phyloP scores from a whole-genome alignment of 345 rosid genomes.

The Eutrema heterophyllum region DNA sequence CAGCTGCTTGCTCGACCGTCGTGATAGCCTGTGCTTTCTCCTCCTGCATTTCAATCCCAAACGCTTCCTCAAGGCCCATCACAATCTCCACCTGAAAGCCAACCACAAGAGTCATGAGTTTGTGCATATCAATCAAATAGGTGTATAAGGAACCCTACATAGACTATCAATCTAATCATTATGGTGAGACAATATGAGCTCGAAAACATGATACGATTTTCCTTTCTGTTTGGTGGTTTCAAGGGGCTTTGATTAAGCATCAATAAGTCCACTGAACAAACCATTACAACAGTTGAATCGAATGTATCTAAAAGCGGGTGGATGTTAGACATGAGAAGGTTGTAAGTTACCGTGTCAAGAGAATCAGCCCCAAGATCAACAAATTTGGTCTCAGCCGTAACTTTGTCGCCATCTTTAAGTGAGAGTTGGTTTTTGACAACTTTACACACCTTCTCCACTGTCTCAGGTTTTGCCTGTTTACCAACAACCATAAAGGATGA shows the following conservation, averaged over 20 bases:
- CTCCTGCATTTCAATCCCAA: slow-evolving; percentile 67
- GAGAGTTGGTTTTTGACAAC: slow-evolving; percentile 59
- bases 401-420: slow-evolving; percentile 15
- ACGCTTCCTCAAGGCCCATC: slow-evolving; percentile 71
- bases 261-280: too few species aligned
- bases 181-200: neutral
- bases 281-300: too few species aligned
- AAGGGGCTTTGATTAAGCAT: too few species aligned
- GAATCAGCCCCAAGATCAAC: slow-evolving; percentile 64
- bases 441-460: slow-evolving; percentile 50
- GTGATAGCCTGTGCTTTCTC: slow-evolving; percentile 58
- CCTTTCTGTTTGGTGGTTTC: too few species aligned
- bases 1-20: slow-evolving; percentile 72
- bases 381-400: slow-evolving; percentile 43
- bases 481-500: neutral
- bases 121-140: neutral
- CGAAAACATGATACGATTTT: too few species aligned
- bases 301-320: neutral
- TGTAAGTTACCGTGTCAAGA: slow-evolving; percentile 50
- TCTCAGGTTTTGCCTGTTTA: slow-evolving; percentile 57
- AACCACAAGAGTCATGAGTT: neutral
- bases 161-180: neutral
- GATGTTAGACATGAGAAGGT: neutral
- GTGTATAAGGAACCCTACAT: too few species aligned
- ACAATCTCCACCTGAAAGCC: slow-evolving; percentile 62